Evolutionary conservation across 2,329 filamentous ascomycete species (phyloP), one percentile per base, ranked within the genome.

Genomic region (Talaromyces verruculosus): DNA sequence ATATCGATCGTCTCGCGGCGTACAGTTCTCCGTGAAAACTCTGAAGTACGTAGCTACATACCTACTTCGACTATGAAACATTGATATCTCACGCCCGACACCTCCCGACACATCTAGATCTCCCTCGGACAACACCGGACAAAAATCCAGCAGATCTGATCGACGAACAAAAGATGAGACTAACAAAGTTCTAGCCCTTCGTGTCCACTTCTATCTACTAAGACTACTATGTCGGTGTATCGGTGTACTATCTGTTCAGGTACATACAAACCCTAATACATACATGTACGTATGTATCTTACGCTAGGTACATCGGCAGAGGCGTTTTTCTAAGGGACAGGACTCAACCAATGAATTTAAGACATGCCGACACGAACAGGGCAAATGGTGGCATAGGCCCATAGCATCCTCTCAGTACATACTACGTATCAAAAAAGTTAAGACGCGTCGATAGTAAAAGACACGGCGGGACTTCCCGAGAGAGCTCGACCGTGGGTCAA

Each of bases 391-490:
- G 13, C 17, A 37, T 35, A 35, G 3, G 10, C 33, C 33, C 33
- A 35, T 37, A 37, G 11, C 11, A 37, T 37, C n/a, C 19, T 11
- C 10, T 5, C 17, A 19, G 6, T 25, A 25, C 25, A 3, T 25
- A 25, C 25, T 17, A n/a, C n/a, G n/a, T n/a, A 43, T 43, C 17
- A 35, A 55, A 22, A 57, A 37, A 17, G n/a, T 57, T 6, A 35
- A 57, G 33, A 49, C 59, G 59, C 30, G 33, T 47, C 47, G 61
- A 63, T 55, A 63, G 61, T 43, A 55, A 63, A 63, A 63, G 37
- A 53, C 47, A 63, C 61, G 61, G 61, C 61, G 61, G 61, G 35
- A 53, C 61, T 55, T 63, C 47, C 61, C 61, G 61, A 63, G 61
- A 7, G 19, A 33, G 51, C 51, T 35, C n/a, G 30, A 19, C 30